phyloP scores from a whole-genome alignment of 257 asterid species.

The Solanum lignicaule region DNA sequence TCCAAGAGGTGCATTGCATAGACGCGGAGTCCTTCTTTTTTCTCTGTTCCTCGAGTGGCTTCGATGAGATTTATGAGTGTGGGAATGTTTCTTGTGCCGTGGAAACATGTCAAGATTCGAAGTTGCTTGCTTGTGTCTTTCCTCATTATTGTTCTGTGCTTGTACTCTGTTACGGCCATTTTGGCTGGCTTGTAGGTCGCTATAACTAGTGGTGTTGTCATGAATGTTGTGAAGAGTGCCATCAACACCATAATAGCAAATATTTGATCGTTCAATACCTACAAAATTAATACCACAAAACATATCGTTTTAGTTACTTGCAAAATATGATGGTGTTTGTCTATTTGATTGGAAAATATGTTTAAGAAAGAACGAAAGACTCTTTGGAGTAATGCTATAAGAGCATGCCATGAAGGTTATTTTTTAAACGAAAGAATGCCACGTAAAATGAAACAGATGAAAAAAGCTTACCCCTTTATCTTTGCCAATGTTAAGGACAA shows the following conservation, averaged over 20 bases:
- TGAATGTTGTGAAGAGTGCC: conserved; percentile 12
- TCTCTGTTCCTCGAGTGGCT: conserved; percentile 36
- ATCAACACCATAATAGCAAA: conserved; percentile 8
- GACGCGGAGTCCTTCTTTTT: conserved; percentile 28
- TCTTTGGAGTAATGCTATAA: background rate
- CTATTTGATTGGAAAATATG: background rate
- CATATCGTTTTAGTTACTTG: background rate
- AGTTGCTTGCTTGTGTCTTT: conserved; percentile 13
- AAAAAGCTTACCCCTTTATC: conserved; percentile 26
- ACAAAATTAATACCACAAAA: background rate
- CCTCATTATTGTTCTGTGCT: conserved; percentile 30
- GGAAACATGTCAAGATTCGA: conserved; percentile 22
- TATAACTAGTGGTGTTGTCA: conserved; percentile 37
- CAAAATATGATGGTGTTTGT: background rate
- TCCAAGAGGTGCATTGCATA: conserved; percentile 54
- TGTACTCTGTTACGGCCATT: conserved; percentile 24
- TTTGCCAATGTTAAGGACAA: conserved; percentile 19
- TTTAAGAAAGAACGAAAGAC: background rate
- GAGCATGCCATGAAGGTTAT: background rate
- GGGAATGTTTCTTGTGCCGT: conserved; percentile 21
- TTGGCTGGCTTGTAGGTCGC: conserved; percentile 38
- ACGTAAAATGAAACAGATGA: background rate
- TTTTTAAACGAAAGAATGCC: background rate
- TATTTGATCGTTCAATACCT: conserved; percentile 48
- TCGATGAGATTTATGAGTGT: conserved; percentile 42